Base-by-base conservation (phyloP, 23 red algal genomes). In the Chondrus crispus region DNA sequence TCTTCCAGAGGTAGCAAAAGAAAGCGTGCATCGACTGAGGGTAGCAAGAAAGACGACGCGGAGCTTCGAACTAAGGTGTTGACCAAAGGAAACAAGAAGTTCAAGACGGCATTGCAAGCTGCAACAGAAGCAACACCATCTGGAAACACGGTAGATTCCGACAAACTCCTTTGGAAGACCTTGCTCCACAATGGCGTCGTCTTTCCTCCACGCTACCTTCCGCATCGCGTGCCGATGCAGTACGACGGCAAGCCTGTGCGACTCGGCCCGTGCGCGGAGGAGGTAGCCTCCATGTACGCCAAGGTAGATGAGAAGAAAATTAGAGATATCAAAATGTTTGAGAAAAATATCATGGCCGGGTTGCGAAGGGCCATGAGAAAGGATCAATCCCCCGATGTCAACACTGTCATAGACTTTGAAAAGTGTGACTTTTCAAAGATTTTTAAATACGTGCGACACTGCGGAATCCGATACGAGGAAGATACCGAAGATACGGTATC, bases 241-340 rank as follows among this genome's bases (percentile, higher is more conserved):
- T 98, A 98, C 66, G 80, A 91, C 48, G 96, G 93, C 18, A 37
- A 64, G n/a, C 26, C 77, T 26, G 18, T 95, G 68, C 36, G 46
- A 19, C 91, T 98, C 6, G 70, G 52, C 28, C 88, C 93, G 12
- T 85, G 74, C 20, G 93, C 87, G 18, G 96, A 98, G 68, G 96
- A 98, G 52, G 80, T 98, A 29, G 96, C 96, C 49, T 95, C 93
- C 19, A 95, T 95, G 72, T 98, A 90, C 91, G 93, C 96, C 33
- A n/a, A n/a, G n/a, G n/a, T n/a, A n/a, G n/a, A n/a, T n/a, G 62
- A 82, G 24, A 98, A 98, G 88, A 38, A 95, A 2, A 85, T 77
- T 12, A 98, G 93, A 2, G 88, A 85, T 44, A 95, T 95, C 39
- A 83, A 93, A 30, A 93, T 95, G 55, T 98, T 98, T 49, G 71